phyloP scores from a whole-genome alignment of 202 grass and related monocot species.

The Zoysia matrella region DNA sequence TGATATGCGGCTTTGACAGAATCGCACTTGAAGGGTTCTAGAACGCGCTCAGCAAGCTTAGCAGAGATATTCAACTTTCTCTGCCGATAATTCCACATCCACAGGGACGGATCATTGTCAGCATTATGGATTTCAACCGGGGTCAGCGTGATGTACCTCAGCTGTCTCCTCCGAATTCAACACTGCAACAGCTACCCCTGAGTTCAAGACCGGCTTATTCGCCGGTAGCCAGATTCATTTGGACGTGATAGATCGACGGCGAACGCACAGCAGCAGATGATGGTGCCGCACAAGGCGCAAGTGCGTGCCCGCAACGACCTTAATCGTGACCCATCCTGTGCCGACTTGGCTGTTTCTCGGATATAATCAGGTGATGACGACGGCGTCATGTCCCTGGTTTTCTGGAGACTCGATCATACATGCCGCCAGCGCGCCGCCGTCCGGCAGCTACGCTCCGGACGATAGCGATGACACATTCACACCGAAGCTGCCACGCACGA shows the following conservation, averaged over 20 bases:
- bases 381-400: too few species aligned
- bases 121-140: not conserved
- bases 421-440: too few species aligned
- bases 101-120: not conserved
- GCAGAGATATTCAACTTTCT: not conserved
- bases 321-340: not conserved
- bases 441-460: too few species aligned
- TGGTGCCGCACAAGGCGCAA: too few species aligned
- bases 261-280: not conserved
- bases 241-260: not conserved
- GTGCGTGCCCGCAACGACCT: too few species aligned
- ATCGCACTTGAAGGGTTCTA: too few species aligned
- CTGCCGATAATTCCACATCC: not conserved
- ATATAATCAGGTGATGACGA: not conserved
- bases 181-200: not conserved
- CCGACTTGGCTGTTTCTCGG: not conserved
- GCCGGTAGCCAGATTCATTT: not conserved
- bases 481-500: too few species aligned
- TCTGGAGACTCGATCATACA: too few species aligned
- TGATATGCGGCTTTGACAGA: too few species aligned
- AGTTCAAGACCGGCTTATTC: not conserved
- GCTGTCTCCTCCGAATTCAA: constrained; percentile 8
- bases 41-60: not conserved
- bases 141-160: constrained; percentile 2
- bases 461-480: too few species aligned